Conservation (phyloP, 148 eudicot species). For the Rhododendron simsii region DNA sequence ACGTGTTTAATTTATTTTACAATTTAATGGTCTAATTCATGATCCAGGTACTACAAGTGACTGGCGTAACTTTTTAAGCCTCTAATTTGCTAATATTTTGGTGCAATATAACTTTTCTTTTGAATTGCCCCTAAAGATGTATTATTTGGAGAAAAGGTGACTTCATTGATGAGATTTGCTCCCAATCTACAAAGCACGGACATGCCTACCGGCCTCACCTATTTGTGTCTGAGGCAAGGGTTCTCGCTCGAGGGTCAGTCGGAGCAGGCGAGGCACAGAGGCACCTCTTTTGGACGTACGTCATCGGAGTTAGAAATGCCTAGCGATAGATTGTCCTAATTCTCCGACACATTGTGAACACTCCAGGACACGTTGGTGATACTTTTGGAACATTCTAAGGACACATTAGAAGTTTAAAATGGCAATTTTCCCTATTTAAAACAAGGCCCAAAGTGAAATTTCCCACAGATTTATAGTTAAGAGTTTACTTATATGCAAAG, state of each 20-base stretch:
- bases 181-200: not conserved
- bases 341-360: not conserved
- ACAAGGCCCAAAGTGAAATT: not conserved
- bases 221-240: too few species aligned
- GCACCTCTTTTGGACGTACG: too few species aligned
- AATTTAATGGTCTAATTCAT: not conserved
- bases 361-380: not conserved
- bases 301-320: too few species aligned
- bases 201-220: not conserved
- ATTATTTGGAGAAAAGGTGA: not conserved
- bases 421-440: not conserved
- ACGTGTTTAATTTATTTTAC: not conserved
- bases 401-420: too few species aligned
- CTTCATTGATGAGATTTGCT: not conserved
- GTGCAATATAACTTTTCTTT: not conserved
- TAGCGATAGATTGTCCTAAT: too few species aligned
- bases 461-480: not conserved
- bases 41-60: not conserved
- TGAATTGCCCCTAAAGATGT: not conserved
- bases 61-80: too few species aligned
- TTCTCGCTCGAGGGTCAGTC: too few species aligned
- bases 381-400: not conserved
- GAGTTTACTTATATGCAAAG: not conserved
- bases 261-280: too few species aligned
- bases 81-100: not conserved